Conservation (phyloP, 257 asterid species). For the Osmanthus fragrans region DNA sequence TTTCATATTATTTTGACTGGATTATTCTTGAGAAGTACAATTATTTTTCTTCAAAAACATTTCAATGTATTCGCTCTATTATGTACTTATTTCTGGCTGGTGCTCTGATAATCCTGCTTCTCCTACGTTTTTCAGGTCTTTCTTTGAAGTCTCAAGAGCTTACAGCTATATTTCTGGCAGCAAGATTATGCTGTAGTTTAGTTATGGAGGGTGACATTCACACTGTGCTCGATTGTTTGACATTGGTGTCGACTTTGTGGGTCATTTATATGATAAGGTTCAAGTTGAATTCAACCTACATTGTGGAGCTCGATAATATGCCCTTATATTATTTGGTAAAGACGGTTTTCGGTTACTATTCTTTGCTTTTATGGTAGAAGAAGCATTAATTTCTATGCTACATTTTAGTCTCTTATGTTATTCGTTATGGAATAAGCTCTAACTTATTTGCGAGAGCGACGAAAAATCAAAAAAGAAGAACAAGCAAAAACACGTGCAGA, state of each 20-base stretch:
- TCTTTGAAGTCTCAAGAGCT: conserved; percentile 90
- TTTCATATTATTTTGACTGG: neutral
- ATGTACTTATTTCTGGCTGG: neutral
- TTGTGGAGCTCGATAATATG: conserved; percentile 63
- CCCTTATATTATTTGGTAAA: conserved; percentile 69
- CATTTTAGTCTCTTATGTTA: neutral
- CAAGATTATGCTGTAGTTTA: conserved; percentile 62
- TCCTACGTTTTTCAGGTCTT: conserved; percentile 48
- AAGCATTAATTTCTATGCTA: neutral
- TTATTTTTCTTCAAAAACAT: too few relatives aligned
- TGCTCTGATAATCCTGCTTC: neutral
- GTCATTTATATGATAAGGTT: conserved; percentile 79
- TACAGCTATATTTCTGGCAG: conserved; percentile 76
- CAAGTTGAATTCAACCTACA: conserved; percentile 72
- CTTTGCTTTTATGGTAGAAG: neutral
- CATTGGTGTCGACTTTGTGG: conserved; percentile 89
- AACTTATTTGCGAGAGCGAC: neutral
- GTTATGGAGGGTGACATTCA: conserved; percentile 84
- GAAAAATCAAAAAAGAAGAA: too few relatives aligned
- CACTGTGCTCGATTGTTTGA: conserved; percentile 73
- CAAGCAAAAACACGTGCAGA: neutral
- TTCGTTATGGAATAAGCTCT: neutral
- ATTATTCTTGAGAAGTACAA: neutral
- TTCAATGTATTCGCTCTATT: neutral
- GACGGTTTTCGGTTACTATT: neutral